Evolutionary conservation across 2,329 filamentous ascomycete genomes (phyloP), one percentile per base, ranked within the genome.

Genomic region (Talaromyces amestolkiae): DNA sequence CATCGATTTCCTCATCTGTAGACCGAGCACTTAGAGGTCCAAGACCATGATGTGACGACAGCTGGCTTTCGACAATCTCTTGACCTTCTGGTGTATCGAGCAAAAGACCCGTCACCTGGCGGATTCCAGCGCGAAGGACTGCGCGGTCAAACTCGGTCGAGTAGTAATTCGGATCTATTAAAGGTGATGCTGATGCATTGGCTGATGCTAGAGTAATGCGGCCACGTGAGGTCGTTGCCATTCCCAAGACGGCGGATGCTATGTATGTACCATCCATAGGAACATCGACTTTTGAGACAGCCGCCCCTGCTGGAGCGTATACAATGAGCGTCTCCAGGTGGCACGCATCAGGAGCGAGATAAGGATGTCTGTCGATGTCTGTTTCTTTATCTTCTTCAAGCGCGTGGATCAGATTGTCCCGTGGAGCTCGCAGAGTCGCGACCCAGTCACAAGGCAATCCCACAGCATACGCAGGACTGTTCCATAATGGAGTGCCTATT

Each of bases 391-490:
- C 43, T 47, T 24, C 19, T 47, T 4, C 19, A 47, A 47, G 45
- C 4, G 45, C 45, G 19, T 5, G 19, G 10, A 47, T 11, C 3
- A 47, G 24, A 13, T 47, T 22, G 2, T 47, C 45, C 45, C 45
- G 45, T 0, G 72, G 73, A 0, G 76, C 69, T 15, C 70, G 71
- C 9, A 69, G 65, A 2, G 78, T 73, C 8, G 76, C 74, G 13
- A 78, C 70, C 69, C 78, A 82, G 68, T 82, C 78, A 53, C 72
- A 63, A 0, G 79, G 78, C 3, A 72, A 67, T 0, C 79, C 80
- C 49, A 75, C 66, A 0, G 68, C 62, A 66, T 80, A 81, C 22
- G 79, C 75, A 0, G 77, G 75, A 58, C 76, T 68, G 1, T 65
- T 69, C 65, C 79, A 80, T 9, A 76, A 61, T 2, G 77, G 72